Evolutionary conservation across 106 monocot species (phyloP), one percentile per base, ranked within the genome.

Genomic region (Cymbidium sinense): DNA sequence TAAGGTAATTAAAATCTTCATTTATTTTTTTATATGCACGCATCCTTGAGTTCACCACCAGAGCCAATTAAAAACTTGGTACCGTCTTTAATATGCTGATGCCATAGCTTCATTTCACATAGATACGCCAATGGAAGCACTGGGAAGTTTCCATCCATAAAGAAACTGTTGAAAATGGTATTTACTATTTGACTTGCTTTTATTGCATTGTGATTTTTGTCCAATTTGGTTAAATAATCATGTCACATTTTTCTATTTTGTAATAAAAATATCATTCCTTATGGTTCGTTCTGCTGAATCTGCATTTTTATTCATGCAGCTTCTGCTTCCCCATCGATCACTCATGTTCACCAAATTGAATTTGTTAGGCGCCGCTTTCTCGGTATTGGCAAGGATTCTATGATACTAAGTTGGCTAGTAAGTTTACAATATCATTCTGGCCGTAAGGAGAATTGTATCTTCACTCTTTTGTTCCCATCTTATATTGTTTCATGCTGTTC

Each of bases 141-240:
- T 95, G 92, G 88, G 95, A 95, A 73, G 81, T 88, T 21, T 72
- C 81, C 58, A 88, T 92, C 36, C 83, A 84, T 72, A 82, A 75
- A 71, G 77, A 86, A 10, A 37, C 72, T 6, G 73, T 51, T 31
- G 70, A 28, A 79, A 65, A 44, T 83, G 78, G 83, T 86, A 79
- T 75, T 67, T 34, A 9, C 7, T 84, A 12, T 36, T 27, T 31
- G 28, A 15, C 19, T 20, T 77, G 39, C 17, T 28, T 15, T 10
- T 3, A 67, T 13, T 67, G 67, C 30, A 67, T 51, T 67, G 20
- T 58, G 7, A 58, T 58, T 23, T 58, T 7, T 58, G 6, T 58
- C 27, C 37, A 17, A 50, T 47, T 28, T 54, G 61, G 6, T 36
- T 29, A 20, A 20, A 81, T 13, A 37, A 28, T 28, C 15, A 33